Evolutionary conservation across 805 yeast genomes (phyloP), one percentile per base, ranked within the genome.

Genomic region (Starmera pachycereana): DNA sequence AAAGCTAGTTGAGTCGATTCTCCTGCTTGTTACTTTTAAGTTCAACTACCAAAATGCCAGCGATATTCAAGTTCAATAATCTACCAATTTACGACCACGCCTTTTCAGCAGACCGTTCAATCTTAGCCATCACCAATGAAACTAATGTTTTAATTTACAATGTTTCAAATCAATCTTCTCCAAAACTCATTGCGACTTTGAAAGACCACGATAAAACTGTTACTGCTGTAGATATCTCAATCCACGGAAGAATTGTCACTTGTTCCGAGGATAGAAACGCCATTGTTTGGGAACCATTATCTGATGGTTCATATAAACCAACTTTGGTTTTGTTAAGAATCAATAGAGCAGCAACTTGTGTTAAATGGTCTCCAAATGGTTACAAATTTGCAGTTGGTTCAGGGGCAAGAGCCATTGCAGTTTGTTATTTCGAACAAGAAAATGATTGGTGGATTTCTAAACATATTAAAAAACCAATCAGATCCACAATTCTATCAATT

Each of bases 391-490:
- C 98, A 1, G 97, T 90, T 37, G 98, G 97, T 1, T 84, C 96
- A 3, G 87, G 96, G 36, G 97, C 96, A 35, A 71, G 97, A 44
- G 82, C 84, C 46, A 81, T 92, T 61, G 96, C 97, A 9, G 84
- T 92, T 37, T 92, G 98, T 67, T 92, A 89, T 65, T 92, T 83
- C 59, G 98, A 92, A 64, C 83, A 72, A 46, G 96, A 88, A 53
- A 92, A 90, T 60, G 96, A 92, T 60, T 92, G 99, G 99, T 92
- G 99, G 99, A 89, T 92, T 38, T 86, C 97, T 12, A 90, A 90
- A 63, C 98, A 90, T 65, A 82, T 92, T 63, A 89, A 89, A 68
- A 87, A 85, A 62, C 96, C 97, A n/a, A 69, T 92, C 52, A 80
- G 81, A 59, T 82, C 96, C 10, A 87, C 97, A 29, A 73, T 89